Percentiles rank a stretch among this genome's conserved stretches.
phyloP scores from a whole-genome alignment of 768 basidiomycete species.

The Leccinellum albellum region DNA sequence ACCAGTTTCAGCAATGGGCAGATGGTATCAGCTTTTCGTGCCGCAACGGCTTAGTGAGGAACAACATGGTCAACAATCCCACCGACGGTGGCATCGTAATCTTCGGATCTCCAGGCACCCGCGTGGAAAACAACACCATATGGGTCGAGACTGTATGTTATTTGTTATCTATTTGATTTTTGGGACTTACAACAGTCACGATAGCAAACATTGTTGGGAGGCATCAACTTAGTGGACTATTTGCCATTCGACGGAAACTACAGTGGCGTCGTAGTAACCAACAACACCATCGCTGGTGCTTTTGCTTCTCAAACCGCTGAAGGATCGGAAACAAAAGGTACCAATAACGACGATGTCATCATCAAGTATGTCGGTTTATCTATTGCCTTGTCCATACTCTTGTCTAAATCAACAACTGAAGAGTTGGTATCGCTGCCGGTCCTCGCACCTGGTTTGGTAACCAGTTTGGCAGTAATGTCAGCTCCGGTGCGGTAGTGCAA shows the following conservation, averaged over 20 bases:
- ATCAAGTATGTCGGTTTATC: slow-evolving; percentile 55
- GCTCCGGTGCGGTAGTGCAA: slow-evolving; percentile 48
- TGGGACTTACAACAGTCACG: background rate
- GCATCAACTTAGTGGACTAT: slow-evolving; percentile 77
- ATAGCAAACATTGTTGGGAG: slow-evolving; percentile 67
- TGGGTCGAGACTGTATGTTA: slow-evolving; percentile 60
- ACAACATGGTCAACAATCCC: slow-evolving; percentile 67
- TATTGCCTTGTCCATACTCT: background rate
- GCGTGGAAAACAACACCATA: slow-evolving; percentile 74
- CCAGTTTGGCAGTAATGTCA: slow-evolving; percentile 51
- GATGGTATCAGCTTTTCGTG: slow-evolving; percentile 80
- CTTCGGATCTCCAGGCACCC: slow-evolving; percentile 71
- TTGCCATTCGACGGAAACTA: slow-evolving; percentile 66
- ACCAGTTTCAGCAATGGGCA: slow-evolving; percentile 69
- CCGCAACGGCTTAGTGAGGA: slow-evolving; percentile 53
- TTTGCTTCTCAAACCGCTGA: slow-evolving; percentile 50
- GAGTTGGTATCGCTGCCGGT: slow-evolving; percentile 79
- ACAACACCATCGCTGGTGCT: slow-evolving; percentile 68
- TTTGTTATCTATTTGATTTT: background rate
- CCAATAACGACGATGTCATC: slow-evolving; percentile 55
- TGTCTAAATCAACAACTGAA: slow-evolving; percentile 26
- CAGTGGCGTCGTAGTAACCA: slow-evolving; percentile 56
- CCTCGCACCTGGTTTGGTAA: slow-evolving; percentile 74
- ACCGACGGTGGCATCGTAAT: slow-evolving; percentile 81
- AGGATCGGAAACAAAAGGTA: slow-evolving; percentile 44